Evolutionary conservation across 2,329 filamentous ascomycete genomes (phyloP).

Genomic region (Fusarium sp.): DNA sequence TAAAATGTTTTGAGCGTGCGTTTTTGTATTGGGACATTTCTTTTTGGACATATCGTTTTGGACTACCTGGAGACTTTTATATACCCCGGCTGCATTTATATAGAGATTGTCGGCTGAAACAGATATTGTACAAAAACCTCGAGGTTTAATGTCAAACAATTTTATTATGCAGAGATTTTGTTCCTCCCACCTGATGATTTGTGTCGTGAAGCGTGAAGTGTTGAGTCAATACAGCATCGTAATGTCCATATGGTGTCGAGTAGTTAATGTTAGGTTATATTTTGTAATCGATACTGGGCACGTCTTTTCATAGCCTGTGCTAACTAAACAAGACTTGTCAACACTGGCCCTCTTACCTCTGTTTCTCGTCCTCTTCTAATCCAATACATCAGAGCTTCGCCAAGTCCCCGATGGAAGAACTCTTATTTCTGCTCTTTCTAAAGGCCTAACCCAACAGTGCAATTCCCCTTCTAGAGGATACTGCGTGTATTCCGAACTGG

Average conservation of each 20-base stretch:
- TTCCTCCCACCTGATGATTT: not conserved
- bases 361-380: not conserved
- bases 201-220: not conserved
- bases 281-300: no score
- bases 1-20: conserved; percentile 45
- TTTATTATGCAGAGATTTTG: not conserved
- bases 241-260: no score
- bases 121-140: conserved; percentile 36
- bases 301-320: no score
- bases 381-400: not conserved
- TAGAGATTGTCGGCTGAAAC: conserved; percentile 43
- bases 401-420: conserved; percentile 5
- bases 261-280: no score
- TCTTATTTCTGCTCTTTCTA: not conserved
- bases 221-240: not conserved
- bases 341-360: no score
- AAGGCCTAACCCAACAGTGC: not conserved
- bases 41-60: conserved; percentile 26
- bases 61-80: conserved; percentile 41
- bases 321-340: no score
- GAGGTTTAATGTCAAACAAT: conserved; percentile 21
- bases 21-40: conserved; percentile 39
- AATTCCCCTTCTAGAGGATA: not conserved
- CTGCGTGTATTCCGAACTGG: no score
- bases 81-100: conserved; percentile 47